phyloP scores from a whole-genome alignment of 768 basidiomycete genomes.

The Hericium rajendrae region DNA sequence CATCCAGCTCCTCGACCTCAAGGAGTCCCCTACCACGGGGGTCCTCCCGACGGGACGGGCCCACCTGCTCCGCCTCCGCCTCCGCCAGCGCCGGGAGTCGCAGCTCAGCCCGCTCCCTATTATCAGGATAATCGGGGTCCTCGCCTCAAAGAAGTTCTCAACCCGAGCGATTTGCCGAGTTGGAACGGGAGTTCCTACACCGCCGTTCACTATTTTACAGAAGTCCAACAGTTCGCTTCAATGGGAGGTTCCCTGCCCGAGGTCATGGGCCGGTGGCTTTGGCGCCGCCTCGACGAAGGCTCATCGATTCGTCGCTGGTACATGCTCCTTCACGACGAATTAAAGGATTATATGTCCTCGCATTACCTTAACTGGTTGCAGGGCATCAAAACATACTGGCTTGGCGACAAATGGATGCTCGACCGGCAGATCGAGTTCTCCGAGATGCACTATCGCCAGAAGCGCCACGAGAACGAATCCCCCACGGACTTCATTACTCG shows the following conservation, averaged over 20 bases:
- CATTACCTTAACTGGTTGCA: neutral
- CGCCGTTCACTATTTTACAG: neutral
- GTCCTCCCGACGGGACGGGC: too few relatives aligned
- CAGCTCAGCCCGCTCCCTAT: too few relatives aligned
- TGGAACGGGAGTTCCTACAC: neutral
- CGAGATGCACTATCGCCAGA: too few relatives aligned
- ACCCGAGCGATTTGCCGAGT: neutral
- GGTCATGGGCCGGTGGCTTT: neutral
- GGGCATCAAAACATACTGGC: neutral
- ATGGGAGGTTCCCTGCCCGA: neutral
- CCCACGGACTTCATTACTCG: neutral
- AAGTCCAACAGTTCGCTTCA: neutral
- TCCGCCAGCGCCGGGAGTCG: too few relatives aligned
- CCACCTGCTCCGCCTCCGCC: too few relatives aligned
- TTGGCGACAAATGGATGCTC: neutral
- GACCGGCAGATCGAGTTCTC: neutral
- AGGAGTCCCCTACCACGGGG: too few relatives aligned
- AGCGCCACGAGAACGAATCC: too few relatives aligned
- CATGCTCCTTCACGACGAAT: too few relatives aligned
- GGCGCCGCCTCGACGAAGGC: neutral
- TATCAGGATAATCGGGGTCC: too few relatives aligned
- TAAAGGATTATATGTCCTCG: too few relatives aligned
- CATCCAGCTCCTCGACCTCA: too few relatives aligned
- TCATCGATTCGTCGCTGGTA: too few relatives aligned
- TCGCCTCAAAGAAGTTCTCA: neutral